Evolutionary conservation across 2,329 filamentous ascomycete species (phyloP).

Genomic region (Periconia digitata): DNA sequence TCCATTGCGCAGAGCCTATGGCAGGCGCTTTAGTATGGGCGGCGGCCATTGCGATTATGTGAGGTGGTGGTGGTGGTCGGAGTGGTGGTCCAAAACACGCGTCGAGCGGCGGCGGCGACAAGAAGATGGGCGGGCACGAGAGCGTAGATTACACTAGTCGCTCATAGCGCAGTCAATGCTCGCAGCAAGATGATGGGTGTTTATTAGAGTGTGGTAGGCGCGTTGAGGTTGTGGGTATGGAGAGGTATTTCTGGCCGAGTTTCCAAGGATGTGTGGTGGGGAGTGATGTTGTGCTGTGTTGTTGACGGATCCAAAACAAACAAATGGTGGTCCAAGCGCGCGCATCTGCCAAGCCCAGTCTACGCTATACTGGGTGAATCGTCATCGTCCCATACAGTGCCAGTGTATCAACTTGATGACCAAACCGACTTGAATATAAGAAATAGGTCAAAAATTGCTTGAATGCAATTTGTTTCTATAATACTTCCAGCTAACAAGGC

Average conservation of each 20-base stretch:
- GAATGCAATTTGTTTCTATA: too few species aligned
- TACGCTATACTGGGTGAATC: too few species aligned
- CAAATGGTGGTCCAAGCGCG: slow-evolving; percentile 13
- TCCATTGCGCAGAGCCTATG: slow-evolving; percentile 83
- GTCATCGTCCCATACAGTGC: too few species aligned
- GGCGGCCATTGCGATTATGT: slow-evolving; percentile 28
- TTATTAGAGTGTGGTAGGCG: slow-evolving; percentile 3
- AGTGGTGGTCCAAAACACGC: slow-evolving; percentile 22
- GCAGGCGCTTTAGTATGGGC: slow-evolving; percentile 47
- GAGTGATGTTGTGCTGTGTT: slow-evolving; percentile 6
- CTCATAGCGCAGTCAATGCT: slow-evolving; percentile 10
- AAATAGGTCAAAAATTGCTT: too few species aligned
- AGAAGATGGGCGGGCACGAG: slow-evolving; percentile 14
- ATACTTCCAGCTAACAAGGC: too few species aligned
- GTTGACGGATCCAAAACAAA: slow-evolving; percentile 18
- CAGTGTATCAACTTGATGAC: too few species aligned
- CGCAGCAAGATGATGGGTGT: slow-evolving; percentile 1
- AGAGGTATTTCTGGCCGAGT: slow-evolving; percentile 11
- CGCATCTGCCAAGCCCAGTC: slow-evolving; percentile 1
- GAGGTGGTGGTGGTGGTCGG: slow-evolving; percentile 5
- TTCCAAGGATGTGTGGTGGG: not conserved
- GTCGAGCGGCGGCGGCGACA: slow-evolving; percentile 16
- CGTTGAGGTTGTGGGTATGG: slow-evolving; percentile 2
- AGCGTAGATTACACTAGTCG: slow-evolving; percentile 9
- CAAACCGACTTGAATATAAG: too few species aligned